Evolutionary conservation across 352 stramenopile species (phyloP), one percentile per base, ranked within the genome.

Genomic region (Globisporangium ultimum): DNA sequence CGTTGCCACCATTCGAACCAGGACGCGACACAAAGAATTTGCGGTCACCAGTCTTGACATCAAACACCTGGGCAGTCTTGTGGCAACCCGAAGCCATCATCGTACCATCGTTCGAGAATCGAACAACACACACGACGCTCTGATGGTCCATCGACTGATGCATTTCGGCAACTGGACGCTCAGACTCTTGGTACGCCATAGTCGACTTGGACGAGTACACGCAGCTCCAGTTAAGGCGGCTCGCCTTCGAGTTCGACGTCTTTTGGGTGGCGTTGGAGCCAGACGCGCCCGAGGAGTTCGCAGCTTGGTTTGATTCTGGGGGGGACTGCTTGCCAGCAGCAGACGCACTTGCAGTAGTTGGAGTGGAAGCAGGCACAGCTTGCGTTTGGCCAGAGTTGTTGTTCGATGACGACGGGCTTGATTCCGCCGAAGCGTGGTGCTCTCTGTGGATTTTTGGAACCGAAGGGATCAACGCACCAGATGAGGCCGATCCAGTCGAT

Each of bases 91-190:
- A 90, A 17, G 85, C 85, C 81, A 95, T 87, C 80, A 93, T 91
- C 13, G 81, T 87, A 45, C 85, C 85, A 40, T 95, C 85, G 34
- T 81, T 79, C 28, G 83, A 93, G 55, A 95, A 92, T 8, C 85
- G 83, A 13, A 95, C 85, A 58, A 85, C 91, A 70, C 85, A 95
- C 15, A 95, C 85, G 5, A 95, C 85, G 66, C 85, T 95, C 57
- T 95, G 85, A 66, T 95, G 85, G 67, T 95, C 83, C 79, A 95
- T 89, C n/a, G 83, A 88, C 60, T 93, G 81, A 51, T 91, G 80
- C 78, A 95, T 89, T 63, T 95, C 85, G 4, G 84, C 83, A 6
- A 74, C 78, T 0, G 85, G 85, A n/a, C 85, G 81, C 61, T 95
- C 85, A 47, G 80, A 86, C 46, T 95, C 85, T 28, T 84, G 73